These are phyloP conservation scores for Nakaseomyces glabratus DNA, from an alignment of 1,139 yeast genomes.

Conservation along the genomic window DNA sequence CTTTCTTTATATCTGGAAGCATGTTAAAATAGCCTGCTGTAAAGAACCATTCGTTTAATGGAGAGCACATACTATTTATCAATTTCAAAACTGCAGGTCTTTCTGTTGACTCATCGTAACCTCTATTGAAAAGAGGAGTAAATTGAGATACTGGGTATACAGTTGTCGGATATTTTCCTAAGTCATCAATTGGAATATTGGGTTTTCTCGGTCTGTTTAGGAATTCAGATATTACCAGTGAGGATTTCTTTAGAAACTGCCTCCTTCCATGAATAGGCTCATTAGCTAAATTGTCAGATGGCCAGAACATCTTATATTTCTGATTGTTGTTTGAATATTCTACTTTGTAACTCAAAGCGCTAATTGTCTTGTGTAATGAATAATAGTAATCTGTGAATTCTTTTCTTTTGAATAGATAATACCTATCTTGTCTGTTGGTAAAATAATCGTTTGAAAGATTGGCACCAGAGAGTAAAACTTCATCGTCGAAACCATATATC, in stretches of 20 bases:
- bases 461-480: slow-evolving; percentile 83
- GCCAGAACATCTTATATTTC: slow-evolving; percentile 65
- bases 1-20: slow-evolving; percentile 62
- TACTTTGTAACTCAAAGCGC: slow-evolving; percentile 63
- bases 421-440: slow-evolving; percentile 93
- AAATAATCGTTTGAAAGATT: slow-evolving; percentile 85
- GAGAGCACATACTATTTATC: slow-evolving; percentile 49
- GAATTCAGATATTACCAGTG: slow-evolving; percentile 48
- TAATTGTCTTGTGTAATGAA: slow-evolving; percentile 55
- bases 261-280: slow-evolving; percentile 60
- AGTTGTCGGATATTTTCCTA: slow-evolving; percentile 44
- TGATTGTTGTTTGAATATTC: slow-evolving; percentile 37
- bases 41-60: slow-evolving; percentile 64
- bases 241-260: slow-evolving; percentile 51
- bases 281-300: slow-evolving; percentile 55
- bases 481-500: slow-evolving; percentile 88
- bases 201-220: slow-evolving; percentile 36
- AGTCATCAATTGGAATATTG: slow-evolving; percentile 8
- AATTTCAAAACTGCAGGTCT: slow-evolving; percentile 58
- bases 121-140: slow-evolving; percentile 57
- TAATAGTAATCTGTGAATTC: slow-evolving; percentile 64
- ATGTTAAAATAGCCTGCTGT: slow-evolving; percentile 97
- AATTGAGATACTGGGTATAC: slow-evolving; percentile 91
- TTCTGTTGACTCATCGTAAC: slow-evolving; percentile 65
- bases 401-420: slow-evolving; percentile 56